Percentiles rank a stretch among this genome's conserved stretches.
Evolutionary conservation across 345 rosid genomes (phyloP).

Genomic region (Fremontodendron californicum): DNA sequence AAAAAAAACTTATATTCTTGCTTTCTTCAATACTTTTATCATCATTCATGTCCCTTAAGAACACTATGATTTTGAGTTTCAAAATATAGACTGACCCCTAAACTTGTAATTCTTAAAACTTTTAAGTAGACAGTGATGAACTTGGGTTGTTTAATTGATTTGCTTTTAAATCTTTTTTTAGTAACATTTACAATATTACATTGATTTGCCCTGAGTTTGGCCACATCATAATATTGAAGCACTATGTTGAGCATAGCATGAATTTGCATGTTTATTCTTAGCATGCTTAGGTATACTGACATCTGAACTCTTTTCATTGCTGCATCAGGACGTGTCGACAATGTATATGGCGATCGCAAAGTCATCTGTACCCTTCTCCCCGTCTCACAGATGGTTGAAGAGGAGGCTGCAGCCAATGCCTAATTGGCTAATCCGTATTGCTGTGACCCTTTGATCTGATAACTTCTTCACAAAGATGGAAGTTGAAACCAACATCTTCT

Average conservation of each 20-base stretch:
- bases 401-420: slow-evolving; percentile 79
- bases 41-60: neutral
- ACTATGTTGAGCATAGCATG: neutral
- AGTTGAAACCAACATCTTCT: slow-evolving; percentile 1
- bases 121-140: neutral
- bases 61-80: neutral
- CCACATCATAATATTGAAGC: neutral
- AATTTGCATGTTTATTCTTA: neutral
- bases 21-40: neutral
- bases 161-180: neutral
- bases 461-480: slow-evolving; percentile 1
- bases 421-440: slow-evolving; percentile 41
- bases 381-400: slow-evolving; percentile 60
- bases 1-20: neutral
- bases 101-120: neutral
- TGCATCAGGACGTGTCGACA: slow-evolving; percentile 82
- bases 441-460: slow-evolving; percentile 11
- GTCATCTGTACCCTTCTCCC: slow-evolving; percentile 86
- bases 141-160: neutral
- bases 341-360: slow-evolving; percentile 96
- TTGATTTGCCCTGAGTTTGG: neutral
- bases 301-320: neutral
- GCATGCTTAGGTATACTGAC: neutral
- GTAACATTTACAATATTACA: neutral
- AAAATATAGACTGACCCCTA: neutral